Evolutionary conservation across 129 eudicot genomes (phyloP).

Genomic region (Sambucus nigra): DNA sequence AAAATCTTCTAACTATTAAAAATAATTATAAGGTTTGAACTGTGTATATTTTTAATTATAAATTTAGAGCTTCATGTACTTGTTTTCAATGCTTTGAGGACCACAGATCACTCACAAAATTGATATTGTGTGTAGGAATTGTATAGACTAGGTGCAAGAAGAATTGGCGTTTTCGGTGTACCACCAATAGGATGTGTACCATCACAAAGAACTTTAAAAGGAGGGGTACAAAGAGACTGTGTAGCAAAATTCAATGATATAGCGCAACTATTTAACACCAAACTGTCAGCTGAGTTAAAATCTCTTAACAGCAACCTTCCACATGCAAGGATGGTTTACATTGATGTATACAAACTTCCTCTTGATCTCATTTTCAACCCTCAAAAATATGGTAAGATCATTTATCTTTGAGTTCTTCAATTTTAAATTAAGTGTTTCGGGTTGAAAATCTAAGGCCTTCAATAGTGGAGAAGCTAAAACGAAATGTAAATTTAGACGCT

Average conservation of each 20-base stretch:
- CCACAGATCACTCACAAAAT: not conserved
- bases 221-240: constrained; percentile 56
- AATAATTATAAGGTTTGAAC: not conserved
- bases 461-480: no score
- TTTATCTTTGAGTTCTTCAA: not conserved
- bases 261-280: constrained; percentile 48
- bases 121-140: constrained; percentile 31
- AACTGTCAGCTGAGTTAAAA: constrained; percentile 30
- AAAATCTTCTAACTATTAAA: not conserved
- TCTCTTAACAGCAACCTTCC: constrained; percentile 29
- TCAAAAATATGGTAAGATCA: constrained; percentile 41
- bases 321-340: constrained; percentile 36
- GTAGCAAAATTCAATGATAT: constrained; percentile 35
- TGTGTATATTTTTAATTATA: no score
- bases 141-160: constrained; percentile 58
- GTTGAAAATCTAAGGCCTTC: no score
- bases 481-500: no score
- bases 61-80: no score
- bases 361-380: constrained; percentile 50
- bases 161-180: constrained; percentile 48
- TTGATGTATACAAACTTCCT: constrained; percentile 41
- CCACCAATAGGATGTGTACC: constrained; percentile 87
- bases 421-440: no score
- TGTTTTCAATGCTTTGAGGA: no score
- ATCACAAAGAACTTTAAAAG: constrained; percentile 60